Evolutionary conservation across 257 asterid species (phyloP), one percentile per base, ranked within the genome.

Genomic region (Solanum bukasovii): DNA sequence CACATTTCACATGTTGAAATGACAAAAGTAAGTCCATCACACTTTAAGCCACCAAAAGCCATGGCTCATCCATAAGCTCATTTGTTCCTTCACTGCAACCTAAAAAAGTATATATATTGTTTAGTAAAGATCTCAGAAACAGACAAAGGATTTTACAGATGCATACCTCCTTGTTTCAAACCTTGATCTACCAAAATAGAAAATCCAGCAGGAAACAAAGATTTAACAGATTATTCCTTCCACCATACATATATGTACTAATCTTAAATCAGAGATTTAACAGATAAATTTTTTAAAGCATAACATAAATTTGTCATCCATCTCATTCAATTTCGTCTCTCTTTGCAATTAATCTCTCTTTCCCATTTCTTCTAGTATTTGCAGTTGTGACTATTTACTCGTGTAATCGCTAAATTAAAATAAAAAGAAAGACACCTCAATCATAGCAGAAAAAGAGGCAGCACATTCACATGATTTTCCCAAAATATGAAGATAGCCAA

Each of bases 1-100:
- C 91, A 71, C 31, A 79, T 75, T 85, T 88, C 84, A 91, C 94
- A 46, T 85, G 82, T 83, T 38, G 90, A 68, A 92, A 88, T 73
- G 94, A 89, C 20, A 87, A 84, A 86, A 91, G 16, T 74, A 93
- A 83, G 79, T 93, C 94, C 89, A 86, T 89, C 89, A 92, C 90
- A 42, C 81, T 89, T 40, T 88, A 91, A 86, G 89, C 90, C 8
- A 90, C 88, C 52, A 73, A 88, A 31, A 5, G 77, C 94, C 93
- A 92, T 13, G 94, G 93, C 29, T 72, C 82, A n/a, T 73, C 88
- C 86, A 86, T 73, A 84, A 90, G 84, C 49, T 84, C 40, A 49
- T 11, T 68, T 63, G 87, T 85, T 86, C 46, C 70, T 88, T 74
- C 84, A 21, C 88, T 90, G 86, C 40, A 83, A 49, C 86, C 87